Percentiles rank a stretch among this genome's conserved stretches.
These are phyloP conservation scores for Pythium brachiatum DNA, from an alignment of 352 stramenopile species.

Conservation along the genomic window DNA sequence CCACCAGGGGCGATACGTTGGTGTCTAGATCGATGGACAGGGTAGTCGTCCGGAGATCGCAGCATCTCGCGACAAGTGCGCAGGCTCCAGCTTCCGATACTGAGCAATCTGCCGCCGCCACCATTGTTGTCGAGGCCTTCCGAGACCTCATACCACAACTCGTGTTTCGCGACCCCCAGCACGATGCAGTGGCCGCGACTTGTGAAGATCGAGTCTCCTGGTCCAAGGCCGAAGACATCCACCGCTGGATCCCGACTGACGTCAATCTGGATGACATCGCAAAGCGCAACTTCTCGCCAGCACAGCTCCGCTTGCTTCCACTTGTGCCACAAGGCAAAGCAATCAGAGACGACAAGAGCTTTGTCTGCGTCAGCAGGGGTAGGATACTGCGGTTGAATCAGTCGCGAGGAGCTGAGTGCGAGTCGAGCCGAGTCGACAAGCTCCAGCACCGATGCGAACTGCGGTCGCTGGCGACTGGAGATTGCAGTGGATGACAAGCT, in stretches of 20 bases:
- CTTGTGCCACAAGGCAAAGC: neutral
- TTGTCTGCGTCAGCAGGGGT: neutral
- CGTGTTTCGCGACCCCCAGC: conserved; percentile 55
- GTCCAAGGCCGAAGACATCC: conserved; percentile 38
- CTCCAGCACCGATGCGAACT: conserved; percentile 42
- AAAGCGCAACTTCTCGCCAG: conserved; percentile 18
- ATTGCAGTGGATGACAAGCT: neutral
- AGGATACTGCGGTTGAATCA: neutral
- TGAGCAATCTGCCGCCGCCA: neutral
- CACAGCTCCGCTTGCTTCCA: conserved; percentile 6
- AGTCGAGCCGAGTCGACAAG: conserved; percentile 19
- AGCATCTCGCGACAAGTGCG: conserved; percentile 18
- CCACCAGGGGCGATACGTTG: neutral
- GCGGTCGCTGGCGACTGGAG: conserved; percentile 11
- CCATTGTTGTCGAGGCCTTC: neutral
- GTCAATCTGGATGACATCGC: conserved; percentile 29
- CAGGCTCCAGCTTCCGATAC: conserved; percentile 42
- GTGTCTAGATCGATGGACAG: conserved; percentile 11
- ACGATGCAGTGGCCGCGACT: conserved; percentile 56
- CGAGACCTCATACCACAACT: conserved; percentile 62
- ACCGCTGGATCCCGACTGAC: conserved; percentile 22
- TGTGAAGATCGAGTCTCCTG: conserved; percentile 60
- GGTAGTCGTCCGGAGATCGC: conserved; percentile 16
- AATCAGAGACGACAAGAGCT: neutral
- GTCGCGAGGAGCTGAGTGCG: neutral